These are phyloP conservation scores for Cyberlindnera samutprakarnensis DNA, from an alignment of 805 yeast genomes.

Conservation along the genomic window DNA sequence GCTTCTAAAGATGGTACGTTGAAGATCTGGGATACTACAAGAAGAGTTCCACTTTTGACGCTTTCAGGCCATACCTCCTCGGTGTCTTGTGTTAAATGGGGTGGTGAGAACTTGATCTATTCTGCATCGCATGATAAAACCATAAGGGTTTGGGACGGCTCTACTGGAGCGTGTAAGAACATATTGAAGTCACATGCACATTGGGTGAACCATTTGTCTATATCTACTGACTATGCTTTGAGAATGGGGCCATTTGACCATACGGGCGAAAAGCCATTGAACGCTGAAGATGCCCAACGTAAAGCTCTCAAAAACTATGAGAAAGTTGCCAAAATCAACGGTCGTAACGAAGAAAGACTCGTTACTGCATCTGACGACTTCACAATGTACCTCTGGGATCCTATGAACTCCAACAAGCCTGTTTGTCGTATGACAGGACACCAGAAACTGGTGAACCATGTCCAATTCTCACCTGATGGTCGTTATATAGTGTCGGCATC, in stretches of 20 bases:
- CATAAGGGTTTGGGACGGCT: constrained; percentile 83
- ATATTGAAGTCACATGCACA: constrained; percentile 88
- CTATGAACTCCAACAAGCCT: constrained; percentile 72
- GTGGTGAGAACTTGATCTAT: constrained; percentile 79
- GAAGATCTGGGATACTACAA: constrained; percentile 79
- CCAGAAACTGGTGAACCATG: constrained; percentile 94
- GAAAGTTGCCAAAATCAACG: constrained; percentile 46
- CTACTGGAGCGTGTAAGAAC: constrained; percentile 69
- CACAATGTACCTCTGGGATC: constrained; percentile 98
- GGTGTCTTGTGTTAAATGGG: constrained; percentile 96
- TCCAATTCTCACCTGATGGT: constrained; percentile 93
- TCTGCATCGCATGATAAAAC: constrained; percentile 94
- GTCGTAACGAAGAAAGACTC: constrained; percentile 71
- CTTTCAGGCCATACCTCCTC: constrained; percentile 84
- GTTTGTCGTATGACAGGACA: constrained; percentile 94
- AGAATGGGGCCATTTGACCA: constrained; percentile 88
- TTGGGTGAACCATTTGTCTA: constrained; percentile 93
- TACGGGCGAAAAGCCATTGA: constrained; percentile 37
- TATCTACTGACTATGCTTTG: constrained; percentile 84
- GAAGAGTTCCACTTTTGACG: constrained; percentile 58
- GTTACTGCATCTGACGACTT: constrained; percentile 97
- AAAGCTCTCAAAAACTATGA: constrained; percentile 47
- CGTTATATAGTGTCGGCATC: constrained; percentile 85
- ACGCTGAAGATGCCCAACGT: constrained; percentile 38
- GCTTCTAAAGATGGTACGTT: constrained; percentile 90